These are phyloP conservation scores for Nakaseomyces delphensis DNA, from an alignment of 1,139 yeast species.

Conservation along the genomic window DNA sequence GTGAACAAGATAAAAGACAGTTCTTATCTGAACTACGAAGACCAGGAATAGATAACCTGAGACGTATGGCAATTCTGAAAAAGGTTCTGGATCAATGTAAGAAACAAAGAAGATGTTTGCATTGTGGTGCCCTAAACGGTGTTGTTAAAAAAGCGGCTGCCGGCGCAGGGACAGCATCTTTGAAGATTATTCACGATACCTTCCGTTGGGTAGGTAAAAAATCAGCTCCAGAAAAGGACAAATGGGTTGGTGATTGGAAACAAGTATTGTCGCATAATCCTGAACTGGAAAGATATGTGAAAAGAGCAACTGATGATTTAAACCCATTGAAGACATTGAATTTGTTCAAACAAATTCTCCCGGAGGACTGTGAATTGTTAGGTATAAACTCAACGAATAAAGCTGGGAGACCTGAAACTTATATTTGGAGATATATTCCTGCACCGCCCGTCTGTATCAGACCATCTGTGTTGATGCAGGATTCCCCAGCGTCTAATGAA, in stretches of 20 bases:
- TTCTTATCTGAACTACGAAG: conserved; percentile 70
- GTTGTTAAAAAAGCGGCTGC: conserved; percentile 96
- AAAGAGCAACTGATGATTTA: conserved; percentile 85
- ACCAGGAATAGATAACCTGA: conserved; percentile 82
- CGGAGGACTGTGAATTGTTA: conserved; percentile 82
- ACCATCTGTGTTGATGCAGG: conserved; percentile 93
- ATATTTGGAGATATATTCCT: conserved; percentile 93
- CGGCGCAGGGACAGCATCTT: conserved; percentile 84
- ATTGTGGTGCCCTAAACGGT: conserved; percentile 86
- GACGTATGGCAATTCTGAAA: conserved; percentile 83
- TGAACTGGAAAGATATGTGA: conserved; percentile 79
- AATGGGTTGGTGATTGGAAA: conserved; percentile 82
- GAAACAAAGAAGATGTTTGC: conserved; percentile 82
- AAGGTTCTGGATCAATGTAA: conserved; percentile 85
- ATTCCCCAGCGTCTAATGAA: conserved; percentile 80
- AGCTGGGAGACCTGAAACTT: conserved; percentile 94
- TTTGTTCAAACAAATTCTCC: conserved; percentile 73
- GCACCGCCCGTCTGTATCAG: conserved; percentile 99
- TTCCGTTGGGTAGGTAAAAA: conserved; percentile 94
- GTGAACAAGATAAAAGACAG: conserved; percentile 60
- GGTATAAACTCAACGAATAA: conserved; percentile 74
- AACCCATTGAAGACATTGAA: conserved; percentile 87
- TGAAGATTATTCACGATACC: conserved; percentile 91
- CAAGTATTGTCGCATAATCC: conserved; percentile 64
- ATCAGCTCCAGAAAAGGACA: conserved; percentile 70